These are phyloP conservation scores for Metarhizium brunneum DNA, from an alignment of 2,329 filamentous ascomycete species.

Conservation along the genomic window DNA sequence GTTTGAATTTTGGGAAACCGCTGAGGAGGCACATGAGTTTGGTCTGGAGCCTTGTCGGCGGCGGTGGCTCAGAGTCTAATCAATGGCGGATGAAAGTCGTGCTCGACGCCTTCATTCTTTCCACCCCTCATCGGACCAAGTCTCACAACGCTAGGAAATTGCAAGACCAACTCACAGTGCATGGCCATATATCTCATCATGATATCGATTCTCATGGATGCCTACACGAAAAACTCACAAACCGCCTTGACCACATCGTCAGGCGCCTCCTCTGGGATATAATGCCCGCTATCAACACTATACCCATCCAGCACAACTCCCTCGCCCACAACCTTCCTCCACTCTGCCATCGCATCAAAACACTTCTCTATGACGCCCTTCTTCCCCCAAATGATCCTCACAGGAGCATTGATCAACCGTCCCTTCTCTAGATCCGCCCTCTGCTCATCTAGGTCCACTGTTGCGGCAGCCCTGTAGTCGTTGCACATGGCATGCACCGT, in stretches of 20 bases:
- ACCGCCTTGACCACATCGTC: constrained; percentile 33
- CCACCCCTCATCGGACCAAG: too few relatives aligned
- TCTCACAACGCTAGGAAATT: too few relatives aligned
- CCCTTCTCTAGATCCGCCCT: constrained; percentile 33
- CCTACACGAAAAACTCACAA: constrained; percentile 24
- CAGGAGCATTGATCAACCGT: constrained; percentile 32
- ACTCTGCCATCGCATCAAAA: constrained; percentile 41
- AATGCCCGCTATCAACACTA: constrained; percentile 37
- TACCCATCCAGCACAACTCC: constrained; percentile 28
- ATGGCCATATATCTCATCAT: background rate
- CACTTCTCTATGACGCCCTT: constrained; percentile 37
- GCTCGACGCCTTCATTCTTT: too few relatives aligned
- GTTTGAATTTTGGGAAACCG: too few relatives aligned
- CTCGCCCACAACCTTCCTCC: constrained; percentile 34
- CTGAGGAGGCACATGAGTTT: too few relatives aligned
- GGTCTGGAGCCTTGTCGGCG: too few relatives aligned
- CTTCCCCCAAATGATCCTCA: constrained; percentile 42
- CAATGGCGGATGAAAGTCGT: too few relatives aligned
- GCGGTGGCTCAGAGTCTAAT: too few relatives aligned
- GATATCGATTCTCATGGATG: background rate
- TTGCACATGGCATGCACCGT: constrained; percentile 41
- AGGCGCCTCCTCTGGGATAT: constrained; percentile 41
- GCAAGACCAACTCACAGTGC: background rate
- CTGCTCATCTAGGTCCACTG: constrained; percentile 41
- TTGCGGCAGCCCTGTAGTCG: constrained; percentile 45